phyloP scores from a whole-genome alignment of 352 stramenopile genomes.

The Phytophthora tentaculata region DNA sequence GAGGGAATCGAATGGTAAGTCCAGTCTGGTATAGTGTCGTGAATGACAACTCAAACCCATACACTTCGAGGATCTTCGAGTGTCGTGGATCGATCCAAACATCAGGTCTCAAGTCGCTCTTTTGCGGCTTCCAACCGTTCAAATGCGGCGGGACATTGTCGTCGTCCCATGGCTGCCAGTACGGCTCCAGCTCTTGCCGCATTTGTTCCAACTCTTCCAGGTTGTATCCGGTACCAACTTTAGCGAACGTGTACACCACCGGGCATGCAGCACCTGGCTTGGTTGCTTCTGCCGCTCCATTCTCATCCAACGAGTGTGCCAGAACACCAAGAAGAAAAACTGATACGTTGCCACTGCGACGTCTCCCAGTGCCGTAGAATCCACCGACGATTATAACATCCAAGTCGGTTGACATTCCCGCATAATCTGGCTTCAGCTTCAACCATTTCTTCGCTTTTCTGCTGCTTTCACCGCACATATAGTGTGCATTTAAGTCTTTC shows the following conservation, averaged over 20 bases:
- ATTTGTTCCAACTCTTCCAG: slow-evolving; percentile 77
- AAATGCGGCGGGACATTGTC: slow-evolving; percentile 75
- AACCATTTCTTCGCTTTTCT: slow-evolving; percentile 85
- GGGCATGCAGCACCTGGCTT: slow-evolving; percentile 58
- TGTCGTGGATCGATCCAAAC: slow-evolving; percentile 85
- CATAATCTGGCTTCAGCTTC: slow-evolving; percentile 90
- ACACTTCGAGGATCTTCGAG: slow-evolving; percentile 87
- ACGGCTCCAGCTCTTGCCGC: slow-evolving; percentile 74
- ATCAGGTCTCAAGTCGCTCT: slow-evolving; percentile 76
- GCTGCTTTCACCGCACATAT: slow-evolving; percentile 87
- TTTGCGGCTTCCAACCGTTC: slow-evolving; percentile 80
- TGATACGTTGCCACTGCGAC: slow-evolving; percentile 80
- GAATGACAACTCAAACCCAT: slow-evolving; percentile 87
- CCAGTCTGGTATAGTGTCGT: slow-evolving; percentile 83
- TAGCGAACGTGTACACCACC: slow-evolving; percentile 79
- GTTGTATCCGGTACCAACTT: slow-evolving; percentile 87
- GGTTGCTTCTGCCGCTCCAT: slow-evolving; percentile 49
- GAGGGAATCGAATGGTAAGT: slow-evolving; percentile 82
- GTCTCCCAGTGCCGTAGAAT: slow-evolving; percentile 79
- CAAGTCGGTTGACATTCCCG: slow-evolving; percentile 84
- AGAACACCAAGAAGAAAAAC: slow-evolving; percentile 83
- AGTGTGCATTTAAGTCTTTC: slow-evolving; percentile 88
- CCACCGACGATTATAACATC: slow-evolving; percentile 83
- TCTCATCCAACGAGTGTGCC: slow-evolving; percentile 63
- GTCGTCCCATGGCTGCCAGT: slow-evolving; percentile 79